Evolutionary conservation across 306 rosid genomes (phyloP), one percentile per base, ranked within the genome.

Genomic region (Casuarina equisetifolia): DNA sequence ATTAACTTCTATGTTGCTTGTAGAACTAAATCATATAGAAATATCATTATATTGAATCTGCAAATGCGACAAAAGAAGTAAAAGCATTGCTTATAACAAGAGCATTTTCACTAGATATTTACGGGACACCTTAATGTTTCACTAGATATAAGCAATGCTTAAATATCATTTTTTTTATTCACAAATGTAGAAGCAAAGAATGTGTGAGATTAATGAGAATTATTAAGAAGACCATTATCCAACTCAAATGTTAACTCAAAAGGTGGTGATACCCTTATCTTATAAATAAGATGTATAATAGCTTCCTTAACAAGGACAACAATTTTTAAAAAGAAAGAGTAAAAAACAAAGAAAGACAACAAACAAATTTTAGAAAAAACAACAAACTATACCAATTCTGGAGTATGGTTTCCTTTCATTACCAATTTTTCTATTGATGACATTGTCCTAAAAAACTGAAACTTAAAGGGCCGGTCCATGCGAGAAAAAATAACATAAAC

Each of bases 401-500:
- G 36, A 64, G 32, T 7, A 50, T 42, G 38, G 32, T 25, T 25
- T 80, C 66, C 67, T 42, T 76, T 53, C 51, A 42, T 58, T 42
- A 68, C 76, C 52, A 39, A 58, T 74, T 58, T 70, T 54, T 19
- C 54, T 73, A 61, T 63, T 25, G 76, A 79, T 78, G 75, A 50
- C 44, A 45, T 69, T 74, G 44, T 73, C 62, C 32, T 19, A 20
- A 46, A 83, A 77, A 64, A 64, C 5, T 53, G 49, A 77, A 58
- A 74, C 5, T 72, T 76, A 59, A 64, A 81, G 75, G 50, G 82
- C 90, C 83, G 83, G 88, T 74, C 81, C 89, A 80, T 78, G 86
- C 64, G 44, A 64, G 20, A 15, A 70, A 74, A 81, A 85, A 75
- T 9, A 55, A 69, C 77, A 83, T 79, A 89, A 90, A 83, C 81